Conservation (phyloP, 306 rosid species). For the Pachyrhizus erosus region DNA sequence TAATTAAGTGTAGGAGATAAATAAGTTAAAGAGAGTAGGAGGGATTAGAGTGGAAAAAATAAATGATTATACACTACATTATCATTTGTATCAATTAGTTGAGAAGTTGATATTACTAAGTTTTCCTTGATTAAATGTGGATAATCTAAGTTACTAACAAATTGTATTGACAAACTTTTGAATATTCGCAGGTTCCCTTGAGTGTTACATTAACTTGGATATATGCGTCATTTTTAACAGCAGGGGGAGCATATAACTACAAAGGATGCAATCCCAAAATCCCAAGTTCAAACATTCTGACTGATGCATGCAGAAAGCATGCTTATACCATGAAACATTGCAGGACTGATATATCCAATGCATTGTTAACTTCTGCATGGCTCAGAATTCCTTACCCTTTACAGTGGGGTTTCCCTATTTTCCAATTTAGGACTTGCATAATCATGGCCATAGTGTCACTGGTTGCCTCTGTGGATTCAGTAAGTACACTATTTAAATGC, state of each 20-base stretch:
- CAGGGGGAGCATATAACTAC: slow-evolving; percentile 90
- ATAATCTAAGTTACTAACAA: too few relatives aligned
- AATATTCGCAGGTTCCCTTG: slow-evolving; percentile 81
- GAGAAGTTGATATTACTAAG: too few relatives aligned
- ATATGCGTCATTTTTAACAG: slow-evolving; percentile 88
- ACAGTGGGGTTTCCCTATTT: slow-evolving; percentile 90
- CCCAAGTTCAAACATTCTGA: slow-evolving; percentile 88
- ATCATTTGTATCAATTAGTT: too few relatives aligned
- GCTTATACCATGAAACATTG: slow-evolving; percentile 86
- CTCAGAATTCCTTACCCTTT: slow-evolving; percentile 86
- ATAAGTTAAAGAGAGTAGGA: too few relatives aligned
- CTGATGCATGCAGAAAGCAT: slow-evolving; percentile 84
- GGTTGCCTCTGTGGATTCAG: slow-evolving; percentile 91
- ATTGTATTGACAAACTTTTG: slow-evolving; percentile 37
- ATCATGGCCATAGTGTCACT: slow-evolving; percentile 83
- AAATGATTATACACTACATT: too few relatives aligned
- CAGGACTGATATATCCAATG: slow-evolving; percentile 86
- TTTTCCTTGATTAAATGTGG: too few relatives aligned
- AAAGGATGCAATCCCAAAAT: slow-evolving; percentile 77
- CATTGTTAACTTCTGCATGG: slow-evolving; percentile 78
- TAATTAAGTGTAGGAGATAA: too few relatives aligned
- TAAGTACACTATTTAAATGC: slow-evolving; percentile 57
- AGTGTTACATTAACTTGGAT: slow-evolving; percentile 77
- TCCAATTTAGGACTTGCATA: slow-evolving; percentile 79
- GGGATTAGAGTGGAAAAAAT: too few relatives aligned